Base-by-base conservation (phyloP, 2,329 filamentous ascomycete genomes). In the Diaporthe helianthi region DNA sequence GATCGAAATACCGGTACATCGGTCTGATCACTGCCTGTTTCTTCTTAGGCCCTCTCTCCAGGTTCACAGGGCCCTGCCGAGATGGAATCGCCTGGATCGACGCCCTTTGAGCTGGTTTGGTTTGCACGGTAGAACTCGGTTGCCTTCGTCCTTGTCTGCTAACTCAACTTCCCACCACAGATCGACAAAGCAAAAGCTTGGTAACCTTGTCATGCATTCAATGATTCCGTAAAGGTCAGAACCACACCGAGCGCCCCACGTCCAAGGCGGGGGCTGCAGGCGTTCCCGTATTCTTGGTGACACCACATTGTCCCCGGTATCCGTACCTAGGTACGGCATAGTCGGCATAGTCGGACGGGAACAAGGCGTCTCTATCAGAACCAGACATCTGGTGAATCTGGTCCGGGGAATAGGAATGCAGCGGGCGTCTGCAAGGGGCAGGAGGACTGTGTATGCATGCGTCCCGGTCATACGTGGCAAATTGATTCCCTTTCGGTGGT, bases 21-120 rank as follows among this genome's bases (percentile, higher is more conserved):
- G 46, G 19, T 31, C 38, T 47, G 38, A 69, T 67, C 68, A 41
- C 24, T 36, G 33, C 49, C 64, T 54, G 41, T 41, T 58, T 36
- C 29, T 26, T 24, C 15, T 33, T 41, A 60, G 33, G 13, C 52
- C 64, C n/a, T 49, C n/a, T 49, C 44, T 12, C 65, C 65, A 63
- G 68, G 31, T 51, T 67, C 41, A 26, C 47, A 44, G 54, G 49
- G 26, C 65, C 41, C 24, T 64, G 47, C 68, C 68, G 55, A 64
- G 54, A 67, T 68, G 55, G 68, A 70, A 70, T 68, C 68, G 49
- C 31, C 65, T 52, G 29, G 68, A 64, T 68, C 55, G 64, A 63
- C 58, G 44, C n/a, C 58, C n/a, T 36, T n/a, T 36, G 36, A 67
- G 47, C 53, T 54, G 44, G 33, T 44, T 29, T 54, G 44, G 33